Percentiles rank a stretch among this genome's conserved stretches.
Conservation (phyloP, 495 filamentous ascomycete species). For the Penicilliopsis zonata region DNA sequence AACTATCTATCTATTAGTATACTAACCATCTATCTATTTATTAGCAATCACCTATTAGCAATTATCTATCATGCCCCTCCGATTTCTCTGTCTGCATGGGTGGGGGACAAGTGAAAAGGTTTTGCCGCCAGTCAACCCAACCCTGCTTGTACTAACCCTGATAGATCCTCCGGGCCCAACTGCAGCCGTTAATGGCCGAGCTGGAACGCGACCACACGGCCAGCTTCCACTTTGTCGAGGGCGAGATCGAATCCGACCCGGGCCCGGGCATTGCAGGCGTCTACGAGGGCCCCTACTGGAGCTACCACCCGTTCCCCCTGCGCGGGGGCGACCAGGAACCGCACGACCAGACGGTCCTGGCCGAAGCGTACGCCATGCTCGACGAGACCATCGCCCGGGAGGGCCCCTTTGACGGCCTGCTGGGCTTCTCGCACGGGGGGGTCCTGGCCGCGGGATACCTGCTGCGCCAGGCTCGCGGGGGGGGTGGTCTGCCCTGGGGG, state of each 20-base stretch:
- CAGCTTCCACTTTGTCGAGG: constrained; percentile 21
- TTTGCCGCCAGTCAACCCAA: no score
- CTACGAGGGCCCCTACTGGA: constrained; percentile 25
- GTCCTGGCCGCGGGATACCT: constrained; percentile 21
- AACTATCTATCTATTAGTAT: no score
- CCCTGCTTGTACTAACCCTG: no score
- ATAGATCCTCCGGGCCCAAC: constrained; percentile 17
- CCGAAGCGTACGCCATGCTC: constrained; percentile 17
- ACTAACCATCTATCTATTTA: no score
- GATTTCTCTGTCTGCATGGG: constrained; percentile 19
- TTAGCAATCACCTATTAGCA: no score
- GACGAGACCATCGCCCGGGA: constrained; percentile 20
- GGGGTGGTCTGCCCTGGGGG: constrained; percentile 9
- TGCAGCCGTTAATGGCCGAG: constrained; percentile 17
- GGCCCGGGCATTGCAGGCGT: constrained; percentile 20
- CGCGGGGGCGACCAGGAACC: constrained; percentile 9
- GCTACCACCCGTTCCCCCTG: constrained; percentile 23
- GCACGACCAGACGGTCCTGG: constrained; percentile 13
- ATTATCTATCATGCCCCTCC: constrained; percentile 18
- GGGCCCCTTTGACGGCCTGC: constrained; percentile 25
- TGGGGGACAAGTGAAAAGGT: constrained; percentile 21
- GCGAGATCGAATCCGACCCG: constrained; percentile 18
- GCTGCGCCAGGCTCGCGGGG: constrained; percentile 17
- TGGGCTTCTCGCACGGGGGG: constrained; percentile 28
- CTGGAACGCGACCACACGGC: constrained; percentile 20